Evolutionary conservation across 2,329 filamentous ascomycete genomes (phyloP).

Genomic region (Colletotrichum sp.): DNA sequence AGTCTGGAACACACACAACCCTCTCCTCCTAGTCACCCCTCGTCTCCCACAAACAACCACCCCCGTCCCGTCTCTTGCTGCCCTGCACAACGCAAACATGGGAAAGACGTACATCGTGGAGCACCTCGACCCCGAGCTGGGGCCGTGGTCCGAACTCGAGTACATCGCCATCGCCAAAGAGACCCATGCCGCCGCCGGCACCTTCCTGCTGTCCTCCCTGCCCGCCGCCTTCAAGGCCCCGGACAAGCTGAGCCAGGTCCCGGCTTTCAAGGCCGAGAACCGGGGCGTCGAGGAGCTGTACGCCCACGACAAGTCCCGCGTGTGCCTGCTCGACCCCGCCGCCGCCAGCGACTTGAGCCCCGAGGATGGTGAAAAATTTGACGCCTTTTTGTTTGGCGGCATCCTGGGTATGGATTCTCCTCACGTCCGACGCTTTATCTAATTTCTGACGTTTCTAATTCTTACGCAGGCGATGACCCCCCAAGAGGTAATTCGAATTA

Average conservation of each 20-base stretch:
- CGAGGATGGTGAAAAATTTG: slow-evolving; percentile 81
- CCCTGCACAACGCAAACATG: not conserved
- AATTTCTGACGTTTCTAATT: slow-evolving; percentile 16
- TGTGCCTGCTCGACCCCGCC: slow-evolving; percentile 89
- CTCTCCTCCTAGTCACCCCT: not conserved
- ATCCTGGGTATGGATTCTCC: slow-evolving; percentile 74
- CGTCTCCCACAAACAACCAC: not conserved
- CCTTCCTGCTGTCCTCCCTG: slow-evolving; percentile 84
- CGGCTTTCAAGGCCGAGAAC: slow-evolving; percentile 74
- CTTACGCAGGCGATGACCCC: slow-evolving; percentile 79
- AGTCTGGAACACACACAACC: not conserved
- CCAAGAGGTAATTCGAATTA: slow-evolving; percentile 71
- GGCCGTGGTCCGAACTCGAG: slow-evolving; percentile 92
- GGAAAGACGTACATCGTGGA: slow-evolving; percentile 89
- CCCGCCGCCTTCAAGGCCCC: slow-evolving; percentile 72
- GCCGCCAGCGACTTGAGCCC: slow-evolving; percentile 83
- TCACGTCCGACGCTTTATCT: slow-evolving; percentile 9
- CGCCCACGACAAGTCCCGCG: slow-evolving; percentile 70
- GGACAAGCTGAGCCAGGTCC: slow-evolving; percentile 55
- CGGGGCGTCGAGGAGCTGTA: slow-evolving; percentile 86
- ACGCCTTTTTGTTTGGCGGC: slow-evolving; percentile 93
- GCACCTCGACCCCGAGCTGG: slow-evolving; percentile 93
- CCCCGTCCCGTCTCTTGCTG: not conserved
- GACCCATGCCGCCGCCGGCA: slow-evolving; percentile 68
- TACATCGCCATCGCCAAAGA: slow-evolving; percentile 88